Evolutionary conservation across 1,139 yeast species (phyloP).

Genomic region (Taphrina communis): DNA sequence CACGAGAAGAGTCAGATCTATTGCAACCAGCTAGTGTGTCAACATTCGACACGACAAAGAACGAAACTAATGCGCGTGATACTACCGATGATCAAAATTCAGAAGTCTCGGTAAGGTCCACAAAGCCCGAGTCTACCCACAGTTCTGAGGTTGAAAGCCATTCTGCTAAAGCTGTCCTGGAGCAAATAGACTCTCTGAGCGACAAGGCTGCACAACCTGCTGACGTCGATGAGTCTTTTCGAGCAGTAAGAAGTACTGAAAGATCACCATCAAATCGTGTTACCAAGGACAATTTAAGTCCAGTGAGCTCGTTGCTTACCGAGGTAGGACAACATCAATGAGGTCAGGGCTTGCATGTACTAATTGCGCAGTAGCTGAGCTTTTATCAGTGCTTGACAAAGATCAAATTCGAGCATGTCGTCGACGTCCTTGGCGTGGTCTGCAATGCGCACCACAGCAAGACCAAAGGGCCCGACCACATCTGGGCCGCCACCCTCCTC

Average conservation of each 20-base stretch:
- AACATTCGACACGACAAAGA: no score
- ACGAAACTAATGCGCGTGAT: no score
- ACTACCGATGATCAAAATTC: not conserved
- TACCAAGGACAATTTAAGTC: not conserved
- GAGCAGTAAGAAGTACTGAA: no score
- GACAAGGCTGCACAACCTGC: not conserved
- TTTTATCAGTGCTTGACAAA: constrained; percentile 5
- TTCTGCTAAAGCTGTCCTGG: not conserved
- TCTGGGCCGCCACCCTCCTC: constrained; percentile 1
- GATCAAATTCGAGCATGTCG: not conserved
- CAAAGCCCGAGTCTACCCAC: not conserved
- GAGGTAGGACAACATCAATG: constrained; percentile 6
- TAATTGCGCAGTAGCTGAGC: constrained; percentile 16
- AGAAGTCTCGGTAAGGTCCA: not conserved
- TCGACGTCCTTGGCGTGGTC: constrained; percentile 8
- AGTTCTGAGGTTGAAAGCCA: not conserved
- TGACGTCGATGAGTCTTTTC: not conserved
- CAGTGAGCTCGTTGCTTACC: not conserved
- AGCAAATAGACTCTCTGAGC: not conserved
- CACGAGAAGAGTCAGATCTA: no score
- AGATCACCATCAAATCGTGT: not conserved
- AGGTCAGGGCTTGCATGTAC: not conserved
- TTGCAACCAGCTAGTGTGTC: no score
- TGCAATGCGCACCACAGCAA: constrained; percentile 3
- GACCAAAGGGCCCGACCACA: constrained; percentile 13